Evolutionary conservation across 179 eudicot genomes (phyloP).

Genomic region (Camellia oleifera): DNA sequence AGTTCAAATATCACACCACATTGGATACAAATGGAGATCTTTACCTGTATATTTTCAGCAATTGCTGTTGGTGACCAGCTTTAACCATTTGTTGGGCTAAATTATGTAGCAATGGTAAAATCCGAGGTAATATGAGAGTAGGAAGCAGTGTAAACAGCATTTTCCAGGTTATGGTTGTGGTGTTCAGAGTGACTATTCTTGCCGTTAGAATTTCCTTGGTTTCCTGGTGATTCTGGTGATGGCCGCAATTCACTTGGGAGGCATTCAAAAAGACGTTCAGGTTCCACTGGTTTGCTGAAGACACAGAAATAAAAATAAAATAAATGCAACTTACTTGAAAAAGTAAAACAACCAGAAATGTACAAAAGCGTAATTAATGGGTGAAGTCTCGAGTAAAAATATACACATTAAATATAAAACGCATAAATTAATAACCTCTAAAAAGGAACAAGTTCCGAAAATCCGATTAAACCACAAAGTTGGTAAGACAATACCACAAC

Average conservation of each 20-base stretch:
- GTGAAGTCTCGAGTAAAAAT: neutral
- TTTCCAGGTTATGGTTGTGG: constrained; percentile 43
- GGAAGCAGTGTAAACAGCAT: constrained; percentile 86
- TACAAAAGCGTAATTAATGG: neutral
- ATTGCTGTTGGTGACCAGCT: constrained; percentile 83
- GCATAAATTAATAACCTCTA: neutral
- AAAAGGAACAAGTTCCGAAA: neutral
- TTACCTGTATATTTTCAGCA: constrained; percentile 88
- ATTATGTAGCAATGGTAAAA: constrained; percentile 87
- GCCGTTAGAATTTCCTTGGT: constrained; percentile 44
- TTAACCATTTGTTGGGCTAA: constrained; percentile 92
- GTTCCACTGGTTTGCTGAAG: constrained; percentile 93
- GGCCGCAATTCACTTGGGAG: constrained; percentile 88
- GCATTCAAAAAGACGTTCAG: constrained; percentile 93
- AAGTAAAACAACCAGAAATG: neutral
- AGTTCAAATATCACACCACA: neutral
- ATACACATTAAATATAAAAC: neutral
- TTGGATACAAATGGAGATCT: neutral
- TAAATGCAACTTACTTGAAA: constrained; percentile 14
- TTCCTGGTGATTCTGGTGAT: constrained; percentile 72
- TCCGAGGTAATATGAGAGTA: constrained; percentile 77
- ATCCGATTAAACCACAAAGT: neutral
- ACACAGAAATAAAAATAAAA: constrained; percentile 14
- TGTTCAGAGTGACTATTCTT: constrained; percentile 57
- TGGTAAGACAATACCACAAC: neutral